A percentile compares a stretch with the other conserved stretches of the same genome.
These are phyloP conservation scores for Sporothrix mexicana DNA, from an alignment of 2,329 filamentous ascomycete species.

Conservation along the genomic window DNA sequence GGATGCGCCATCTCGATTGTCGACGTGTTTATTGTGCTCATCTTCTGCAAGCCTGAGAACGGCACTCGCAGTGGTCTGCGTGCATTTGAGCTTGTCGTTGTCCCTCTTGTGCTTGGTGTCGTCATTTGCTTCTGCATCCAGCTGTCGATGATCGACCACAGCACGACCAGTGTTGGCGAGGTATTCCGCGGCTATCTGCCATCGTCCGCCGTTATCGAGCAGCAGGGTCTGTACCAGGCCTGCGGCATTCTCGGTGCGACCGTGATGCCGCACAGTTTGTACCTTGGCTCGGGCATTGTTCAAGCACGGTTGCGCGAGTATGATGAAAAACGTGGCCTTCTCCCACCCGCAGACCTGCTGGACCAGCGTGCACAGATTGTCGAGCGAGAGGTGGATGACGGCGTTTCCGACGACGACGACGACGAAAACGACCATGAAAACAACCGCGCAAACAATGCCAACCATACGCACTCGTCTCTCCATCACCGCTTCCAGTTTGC, in stretches of 20 bases:
- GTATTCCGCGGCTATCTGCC: slow-evolving; percentile 71
- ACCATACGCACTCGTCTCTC: not conserved
- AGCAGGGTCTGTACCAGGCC: slow-evolving; percentile 67
- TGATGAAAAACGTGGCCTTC: slow-evolving; percentile 62
- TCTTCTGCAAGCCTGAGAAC: slow-evolving; percentile 63
- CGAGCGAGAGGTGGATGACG: slow-evolving; percentile 40
- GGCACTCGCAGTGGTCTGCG: slow-evolving; percentile 64
- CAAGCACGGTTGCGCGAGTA: slow-evolving; percentile 70
- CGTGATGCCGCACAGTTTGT: slow-evolving; percentile 73
- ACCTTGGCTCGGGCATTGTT: slow-evolving; percentile 71
- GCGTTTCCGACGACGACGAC: slow-evolving; percentile 38
- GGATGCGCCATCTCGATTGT: slow-evolving; percentile 71
- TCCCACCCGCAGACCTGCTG: slow-evolving; percentile 39
- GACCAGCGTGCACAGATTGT: not conserved
- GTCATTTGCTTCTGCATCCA: slow-evolving; percentile 74
- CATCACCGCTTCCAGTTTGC: slow-evolving; percentile 13
- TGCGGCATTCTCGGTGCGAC: slow-evolving; percentile 80
- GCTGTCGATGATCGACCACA: slow-evolving; percentile 64
- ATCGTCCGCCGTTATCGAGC: slow-evolving; percentile 62
- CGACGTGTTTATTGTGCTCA: slow-evolving; percentile 69
- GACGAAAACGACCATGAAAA: slow-evolving; percentile 35
- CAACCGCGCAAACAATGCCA: not conserved
- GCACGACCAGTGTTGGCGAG: slow-evolving; percentile 57
- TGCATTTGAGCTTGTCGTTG: slow-evolving; percentile 69
- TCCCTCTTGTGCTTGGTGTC: slow-evolving; percentile 68